Base-by-base conservation (phyloP, 805 yeast genomes). In the Candida nemodendra region DNA sequence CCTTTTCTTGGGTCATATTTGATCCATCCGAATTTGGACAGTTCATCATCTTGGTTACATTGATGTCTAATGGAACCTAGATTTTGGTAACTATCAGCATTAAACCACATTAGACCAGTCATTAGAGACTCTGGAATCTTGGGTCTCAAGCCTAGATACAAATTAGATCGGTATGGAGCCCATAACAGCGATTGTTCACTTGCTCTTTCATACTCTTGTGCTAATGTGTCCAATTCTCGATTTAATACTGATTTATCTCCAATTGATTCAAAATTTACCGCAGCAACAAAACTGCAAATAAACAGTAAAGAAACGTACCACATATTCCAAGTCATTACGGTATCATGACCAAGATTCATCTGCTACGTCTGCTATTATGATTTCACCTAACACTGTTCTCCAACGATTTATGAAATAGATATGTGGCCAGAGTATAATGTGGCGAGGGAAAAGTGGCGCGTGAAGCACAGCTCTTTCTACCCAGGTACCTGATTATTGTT, bases 151-250 rank as follows among this genome's bases (percentile, higher is more conserved):
- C 98, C 98, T 42, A 90, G 67, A 62, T 90, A 93, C 29, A 87
- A 68, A 39, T 87, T 84, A 7, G 96, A 81, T 46, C 97, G 67
- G 61, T 89, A 91, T 1, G 98, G 95, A 1, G 95, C 98, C 99
- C 99, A 91, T 22, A 78, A 59, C 18, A 85, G 64, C 2, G 87
- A 74, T 28, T 72, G 64, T 32, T 70, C 65, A 5, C 75, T 68
- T 24, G 65, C 62, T 18, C 55, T 42, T 9, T 65, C 41, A 39
- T 62, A 69, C 24, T 62, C 62, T 6, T 45, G 41, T 1, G 35
- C 33, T 12, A 51, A 22, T 2, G 35, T 32, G 5, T 41, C 45
- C 15, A 31, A 24, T 12, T 27, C 29, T 8, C 29, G 16, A 14
- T 18, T 13, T 9, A 14, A 16, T 31, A n/a, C 9, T 7, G 11